Evolutionary conservation across 192 early-diverging fungal species (phyloP).

Genomic region (Lunasporangiospora selenospora): DNA sequence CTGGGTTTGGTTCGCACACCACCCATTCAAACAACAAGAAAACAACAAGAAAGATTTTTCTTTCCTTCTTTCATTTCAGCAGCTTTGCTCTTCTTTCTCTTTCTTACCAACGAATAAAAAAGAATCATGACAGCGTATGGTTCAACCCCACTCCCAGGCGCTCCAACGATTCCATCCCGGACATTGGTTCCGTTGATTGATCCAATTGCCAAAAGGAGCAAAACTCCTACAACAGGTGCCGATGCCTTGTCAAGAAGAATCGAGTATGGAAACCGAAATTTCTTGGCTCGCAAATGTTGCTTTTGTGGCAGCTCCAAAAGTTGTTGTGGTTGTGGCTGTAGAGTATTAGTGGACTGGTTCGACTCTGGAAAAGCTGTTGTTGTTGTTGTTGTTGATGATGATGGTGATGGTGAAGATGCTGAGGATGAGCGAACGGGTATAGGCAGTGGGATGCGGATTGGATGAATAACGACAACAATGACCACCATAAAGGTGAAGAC

Average conservation of each 20-base stretch:
- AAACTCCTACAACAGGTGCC: conserved; percentile 70
- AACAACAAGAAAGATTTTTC: background rate
- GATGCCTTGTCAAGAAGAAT: conserved; percentile 71
- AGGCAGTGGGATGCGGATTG: conserved; percentile 61
- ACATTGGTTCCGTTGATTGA: conserved; percentile 55
- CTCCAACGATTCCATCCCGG: conserved; percentile 32
- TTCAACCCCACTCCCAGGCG: conserved; percentile 56
- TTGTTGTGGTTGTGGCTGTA: background rate
- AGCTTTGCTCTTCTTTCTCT: no score
- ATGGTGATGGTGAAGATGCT: background rate
- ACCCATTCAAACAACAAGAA: background rate
- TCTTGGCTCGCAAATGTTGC: no score
- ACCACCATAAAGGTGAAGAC: conserved; percentile 66
- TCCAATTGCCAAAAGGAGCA: conserved; percentile 69
- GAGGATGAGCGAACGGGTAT: conserved; percentile 1
- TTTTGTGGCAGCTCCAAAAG: background rate
- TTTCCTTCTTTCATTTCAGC: no score
- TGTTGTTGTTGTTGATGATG: background rate
- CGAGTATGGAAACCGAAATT: conserved; percentile 27
- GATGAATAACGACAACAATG: conserved; percentile 66
- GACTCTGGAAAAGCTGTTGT: no score
- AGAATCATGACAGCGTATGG: conserved; percentile 86
- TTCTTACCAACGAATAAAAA: conserved; percentile 75
- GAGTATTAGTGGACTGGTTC: no score
- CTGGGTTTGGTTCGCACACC: no score